phyloP scores from a whole-genome alignment of 2,329 filamentous ascomycete species.

The Hypoxylon sp. region DNA sequence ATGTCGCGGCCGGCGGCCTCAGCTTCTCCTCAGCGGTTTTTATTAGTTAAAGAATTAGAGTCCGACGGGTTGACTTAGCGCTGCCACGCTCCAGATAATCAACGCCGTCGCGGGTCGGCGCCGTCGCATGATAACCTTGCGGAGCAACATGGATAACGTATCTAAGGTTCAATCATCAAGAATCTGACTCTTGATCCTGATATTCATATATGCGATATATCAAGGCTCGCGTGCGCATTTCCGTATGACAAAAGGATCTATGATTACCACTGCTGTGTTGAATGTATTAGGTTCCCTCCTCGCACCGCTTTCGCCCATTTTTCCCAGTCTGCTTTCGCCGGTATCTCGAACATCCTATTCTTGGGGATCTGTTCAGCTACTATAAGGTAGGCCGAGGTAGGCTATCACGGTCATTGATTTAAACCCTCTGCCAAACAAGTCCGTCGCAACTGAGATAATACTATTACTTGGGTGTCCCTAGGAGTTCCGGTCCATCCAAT shows the following conservation, averaged over 20 bases:
- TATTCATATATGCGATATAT: conserved; percentile 16
- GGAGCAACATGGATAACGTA: neutral
- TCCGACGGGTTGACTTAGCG: conserved; percentile 7
- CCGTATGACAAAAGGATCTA: neutral
- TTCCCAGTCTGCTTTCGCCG: too few species aligned
- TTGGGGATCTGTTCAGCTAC: neutral
- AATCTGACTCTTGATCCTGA: neutral
- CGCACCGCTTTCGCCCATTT: neutral
- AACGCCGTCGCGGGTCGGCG: conserved; percentile 9
- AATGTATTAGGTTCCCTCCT: neutral
- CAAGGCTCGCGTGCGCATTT: neutral
- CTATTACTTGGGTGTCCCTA: neutral
- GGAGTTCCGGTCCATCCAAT: neutral
- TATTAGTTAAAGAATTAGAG: conserved; percentile 10
- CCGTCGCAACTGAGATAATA: neutral
- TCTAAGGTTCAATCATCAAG: neutral
- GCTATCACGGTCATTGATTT: too few species aligned
- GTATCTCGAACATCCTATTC: neutral
- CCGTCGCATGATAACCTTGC: conserved; percentile 1
- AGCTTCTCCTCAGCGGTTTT: conserved; percentile 7
- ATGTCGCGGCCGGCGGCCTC: conserved; percentile 27
- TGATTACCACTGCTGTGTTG: neutral
- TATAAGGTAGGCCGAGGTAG: neutral
- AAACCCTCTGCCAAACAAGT: neutral
- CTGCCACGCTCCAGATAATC: neutral